phyloP scores from a whole-genome alignment of 345 rosid genomes.

The Rhizophora apiculata region DNA sequence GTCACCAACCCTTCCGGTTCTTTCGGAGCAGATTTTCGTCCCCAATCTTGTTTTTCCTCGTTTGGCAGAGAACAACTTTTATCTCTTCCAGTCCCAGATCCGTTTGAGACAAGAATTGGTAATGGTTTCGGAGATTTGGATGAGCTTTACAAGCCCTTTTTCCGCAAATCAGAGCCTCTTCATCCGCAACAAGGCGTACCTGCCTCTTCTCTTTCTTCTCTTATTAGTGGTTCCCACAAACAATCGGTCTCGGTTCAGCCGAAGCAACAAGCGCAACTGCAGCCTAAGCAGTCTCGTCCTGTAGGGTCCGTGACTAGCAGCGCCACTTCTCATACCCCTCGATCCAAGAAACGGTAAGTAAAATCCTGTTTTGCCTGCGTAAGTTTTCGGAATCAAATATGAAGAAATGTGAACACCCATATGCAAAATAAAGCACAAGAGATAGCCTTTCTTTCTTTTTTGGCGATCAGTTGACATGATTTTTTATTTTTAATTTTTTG shows the following conservation, averaged over 20 bases:
- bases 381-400: too few species aligned
- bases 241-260: slow-evolving; percentile 3
- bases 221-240: slow-evolving; percentile 7
- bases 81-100: slow-evolving; percentile 19
- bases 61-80: slow-evolving; percentile 15
- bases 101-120: slow-evolving; percentile 35
- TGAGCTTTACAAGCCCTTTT: slow-evolving; percentile 76
- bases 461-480: neutral
- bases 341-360: slow-evolving; percentile 83
- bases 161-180: slow-evolving; percentile 44
- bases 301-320: slow-evolving; percentile 26
- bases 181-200: slow-evolving; percentile 25
- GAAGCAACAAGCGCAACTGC: slow-evolving; percentile 23
- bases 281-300: slow-evolving; percentile 30
- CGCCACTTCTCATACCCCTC: slow-evolving; percentile 46
- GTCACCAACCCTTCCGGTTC: slow-evolving; percentile 23
- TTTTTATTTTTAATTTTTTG: neutral
- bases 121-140: slow-evolving; percentile 46
- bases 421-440: too few species aligned
- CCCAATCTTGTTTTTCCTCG: slow-evolving; percentile 24
- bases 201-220: slow-evolving; percentile 41
- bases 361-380: too few species aligned
- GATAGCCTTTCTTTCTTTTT: neutral
- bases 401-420: too few species aligned
- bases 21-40: slow-evolving; percentile 23